Conservation (phyloP, 768 basidiomycete species). For the Dentipellis fragilis region DNA sequence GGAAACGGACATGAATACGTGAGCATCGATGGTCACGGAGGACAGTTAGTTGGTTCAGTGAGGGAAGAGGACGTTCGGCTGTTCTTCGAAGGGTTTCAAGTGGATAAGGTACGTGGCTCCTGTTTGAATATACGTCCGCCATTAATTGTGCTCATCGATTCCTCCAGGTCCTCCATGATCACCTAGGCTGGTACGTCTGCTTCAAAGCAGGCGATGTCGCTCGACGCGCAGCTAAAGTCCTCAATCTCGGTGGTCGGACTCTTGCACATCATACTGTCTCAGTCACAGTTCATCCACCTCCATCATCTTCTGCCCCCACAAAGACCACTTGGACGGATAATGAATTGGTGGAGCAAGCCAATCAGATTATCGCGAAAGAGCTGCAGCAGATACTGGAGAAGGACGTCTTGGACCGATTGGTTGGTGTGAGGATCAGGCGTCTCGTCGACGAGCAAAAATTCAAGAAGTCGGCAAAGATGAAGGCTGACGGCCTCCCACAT, state of each 20-base stretch:
- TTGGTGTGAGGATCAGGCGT: conserved; percentile 41
- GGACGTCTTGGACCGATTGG: conserved; percentile 55
- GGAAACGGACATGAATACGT: conserved; percentile 62
- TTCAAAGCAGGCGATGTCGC: conserved; percentile 59
- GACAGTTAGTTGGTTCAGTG: conserved; percentile 36
- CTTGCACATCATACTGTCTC: conserved; percentile 52
- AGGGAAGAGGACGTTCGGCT: conserved; percentile 56
- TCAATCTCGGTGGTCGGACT: conserved; percentile 34
- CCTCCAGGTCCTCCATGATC: conserved; percentile 60
- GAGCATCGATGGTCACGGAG: conserved; percentile 40
- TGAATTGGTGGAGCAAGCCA: conserved; percentile 46
- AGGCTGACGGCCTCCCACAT: conserved; percentile 31
- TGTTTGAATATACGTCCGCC: not conserved
- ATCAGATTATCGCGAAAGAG: conserved; percentile 46
- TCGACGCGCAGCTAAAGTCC: conserved; percentile 54
- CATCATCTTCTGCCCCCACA: conserved; percentile 25
- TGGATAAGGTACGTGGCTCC: conserved; percentile 51
- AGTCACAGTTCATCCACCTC: conserved; percentile 39
- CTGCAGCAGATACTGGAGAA: conserved; percentile 46
- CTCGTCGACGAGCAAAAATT: conserved; percentile 44
- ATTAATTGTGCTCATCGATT: conserved; percentile 6
- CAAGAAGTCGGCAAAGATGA: conserved; percentile 22
- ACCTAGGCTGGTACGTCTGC: conserved; percentile 71
- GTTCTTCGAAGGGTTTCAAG: conserved; percentile 63
- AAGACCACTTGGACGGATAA: conserved; percentile 38